phyloP scores from a whole-genome alignment of 108 stramenopile genomes.

The Fragilariopsis cylindrus region DNA sequence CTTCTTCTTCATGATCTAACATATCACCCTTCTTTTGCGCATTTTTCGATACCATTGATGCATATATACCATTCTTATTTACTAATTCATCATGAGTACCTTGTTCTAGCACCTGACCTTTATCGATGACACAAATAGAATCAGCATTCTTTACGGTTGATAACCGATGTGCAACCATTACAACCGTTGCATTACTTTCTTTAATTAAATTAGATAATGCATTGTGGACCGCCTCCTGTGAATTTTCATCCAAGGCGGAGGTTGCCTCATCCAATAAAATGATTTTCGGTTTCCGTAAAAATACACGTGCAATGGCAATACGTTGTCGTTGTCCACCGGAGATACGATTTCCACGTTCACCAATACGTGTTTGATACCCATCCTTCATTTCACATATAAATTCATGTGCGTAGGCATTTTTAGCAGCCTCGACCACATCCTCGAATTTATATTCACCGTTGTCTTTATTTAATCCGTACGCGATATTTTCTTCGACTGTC shows the following conservation, averaged over 20 bases:
- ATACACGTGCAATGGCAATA: conserved; percentile 77
- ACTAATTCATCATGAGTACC: conserved; percentile 82
- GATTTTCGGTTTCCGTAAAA: conserved; percentile 56
- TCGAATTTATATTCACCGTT: conserved; percentile 27
- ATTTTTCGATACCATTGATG: conserved; percentile 28
- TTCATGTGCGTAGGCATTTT: conserved; percentile 56
- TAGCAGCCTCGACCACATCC: conserved; percentile 54
- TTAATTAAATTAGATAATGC: conserved; percentile 64
- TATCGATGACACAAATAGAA: conserved; percentile 70
- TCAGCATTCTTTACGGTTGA: conserved; percentile 83
- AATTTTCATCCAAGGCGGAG: conserved; percentile 61
- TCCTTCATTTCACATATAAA: conserved; percentile 61
- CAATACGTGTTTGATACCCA: conserved; percentile 76
- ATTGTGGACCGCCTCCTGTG: conserved; percentile 72
- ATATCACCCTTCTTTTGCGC: too few relatives aligned
- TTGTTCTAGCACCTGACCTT: conserved; percentile 64
- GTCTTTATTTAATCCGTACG: conserved; percentile 49
- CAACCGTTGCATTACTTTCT: conserved; percentile 39
- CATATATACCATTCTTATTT: conserved; percentile 35
- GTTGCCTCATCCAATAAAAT: conserved; percentile 43
- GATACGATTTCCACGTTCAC: conserved; percentile 61
- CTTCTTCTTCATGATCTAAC: too few relatives aligned
- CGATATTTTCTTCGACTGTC: conserved; percentile 72
- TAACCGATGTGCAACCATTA: conserved; percentile 90
- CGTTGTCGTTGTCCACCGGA: conserved; percentile 88